phyloP scores from a whole-genome alignment of 768 basidiomycete genomes.

The Lactarius evosmus region DNA sequence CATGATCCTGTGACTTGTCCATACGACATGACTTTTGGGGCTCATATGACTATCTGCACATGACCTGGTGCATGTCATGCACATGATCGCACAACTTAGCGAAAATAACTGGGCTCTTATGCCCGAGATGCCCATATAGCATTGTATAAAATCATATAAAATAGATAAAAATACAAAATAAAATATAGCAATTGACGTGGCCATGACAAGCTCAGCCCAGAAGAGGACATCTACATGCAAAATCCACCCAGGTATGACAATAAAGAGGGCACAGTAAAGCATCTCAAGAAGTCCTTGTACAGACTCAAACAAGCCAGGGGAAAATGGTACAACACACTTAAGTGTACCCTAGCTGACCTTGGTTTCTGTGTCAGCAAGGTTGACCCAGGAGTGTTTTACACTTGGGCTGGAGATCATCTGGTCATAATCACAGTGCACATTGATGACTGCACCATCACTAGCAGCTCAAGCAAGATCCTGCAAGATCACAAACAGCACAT shows the following conservation, averaged over 20 bases:
- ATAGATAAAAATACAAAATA: too few relatives aligned
- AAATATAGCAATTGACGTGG: too few relatives aligned
- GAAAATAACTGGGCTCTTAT: too few relatives aligned
- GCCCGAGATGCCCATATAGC: too few relatives aligned
- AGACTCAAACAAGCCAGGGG: conserved; percentile 29
- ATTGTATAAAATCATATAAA: too few relatives aligned
- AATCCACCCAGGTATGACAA: conserved; percentile 21
- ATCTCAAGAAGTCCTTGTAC: conserved; percentile 25
- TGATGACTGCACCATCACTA: conserved; percentile 27
- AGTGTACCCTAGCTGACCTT: background rate
- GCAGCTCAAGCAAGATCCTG: background rate
- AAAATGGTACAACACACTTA: conserved; percentile 25
- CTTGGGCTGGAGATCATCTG: background rate
- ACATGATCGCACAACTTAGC: too few relatives aligned
- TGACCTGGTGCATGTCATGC: too few relatives aligned
- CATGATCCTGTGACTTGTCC: too few relatives aligned
- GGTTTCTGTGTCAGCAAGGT: conserved; percentile 20
- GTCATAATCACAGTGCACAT: conserved; percentile 29
- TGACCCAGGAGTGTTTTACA: conserved; percentile 28
- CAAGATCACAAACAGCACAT: background rate
- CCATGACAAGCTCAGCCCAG: too few relatives aligned
- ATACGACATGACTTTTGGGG: too few relatives aligned
- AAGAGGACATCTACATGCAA: background rate
- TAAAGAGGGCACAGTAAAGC: conserved; percentile 14
- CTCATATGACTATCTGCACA: too few relatives aligned